phyloP scores from a whole-genome alignment of 2,329 filamentous ascomycete genomes.

The Penicillium olsonii region DNA sequence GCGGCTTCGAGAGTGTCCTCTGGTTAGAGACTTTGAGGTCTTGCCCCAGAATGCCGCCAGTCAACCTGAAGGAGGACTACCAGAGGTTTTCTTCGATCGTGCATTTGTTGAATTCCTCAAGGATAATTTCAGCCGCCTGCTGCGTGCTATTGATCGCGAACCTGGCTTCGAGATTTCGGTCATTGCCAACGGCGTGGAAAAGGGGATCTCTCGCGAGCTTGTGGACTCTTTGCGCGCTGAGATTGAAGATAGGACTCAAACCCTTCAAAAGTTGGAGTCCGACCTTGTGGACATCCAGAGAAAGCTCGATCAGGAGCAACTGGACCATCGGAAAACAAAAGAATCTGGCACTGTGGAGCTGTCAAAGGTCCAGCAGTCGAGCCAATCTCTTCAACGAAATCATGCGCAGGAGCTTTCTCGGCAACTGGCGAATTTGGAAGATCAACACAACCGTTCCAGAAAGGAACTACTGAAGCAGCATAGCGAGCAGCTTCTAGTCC shows the following conservation, averaged over 20 bases:
- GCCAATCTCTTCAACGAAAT: conserved; percentile 69
- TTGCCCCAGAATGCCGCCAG: conserved; percentile 67
- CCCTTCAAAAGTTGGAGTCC: conserved; percentile 58
- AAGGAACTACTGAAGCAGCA: conserved; percentile 47
- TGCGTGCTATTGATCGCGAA: conserved; percentile 84
- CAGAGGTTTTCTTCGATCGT: conserved; percentile 82
- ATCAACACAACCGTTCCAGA: conserved; percentile 47
- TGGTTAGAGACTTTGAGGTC: conserved; percentile 88
- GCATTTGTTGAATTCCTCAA: conserved; percentile 93
- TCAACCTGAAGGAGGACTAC: conserved; percentile 57
- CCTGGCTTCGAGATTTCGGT: conserved; percentile 84
- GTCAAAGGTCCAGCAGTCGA: conserved; percentile 62
- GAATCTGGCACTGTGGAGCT: conserved; percentile 59
- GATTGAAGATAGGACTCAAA: conserved; percentile 69
- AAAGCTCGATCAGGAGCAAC: conserved; percentile 68
- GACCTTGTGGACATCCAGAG: conserved; percentile 57
- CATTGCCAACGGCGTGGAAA: conserved; percentile 75
- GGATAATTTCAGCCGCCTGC: conserved; percentile 86
- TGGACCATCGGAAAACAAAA: conserved; percentile 68
- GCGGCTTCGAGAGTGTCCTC: conserved; percentile 72
- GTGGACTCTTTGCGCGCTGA: conserved; percentile 82
- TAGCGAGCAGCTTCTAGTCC: conserved; percentile 49
- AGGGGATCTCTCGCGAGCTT: conserved; percentile 89
- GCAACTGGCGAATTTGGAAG: conserved; percentile 39
- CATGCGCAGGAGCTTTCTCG: conserved; percentile 68